Conservation (phyloP, 108 stramenopile species). For the Stephanodiscus minutulus region DNA sequence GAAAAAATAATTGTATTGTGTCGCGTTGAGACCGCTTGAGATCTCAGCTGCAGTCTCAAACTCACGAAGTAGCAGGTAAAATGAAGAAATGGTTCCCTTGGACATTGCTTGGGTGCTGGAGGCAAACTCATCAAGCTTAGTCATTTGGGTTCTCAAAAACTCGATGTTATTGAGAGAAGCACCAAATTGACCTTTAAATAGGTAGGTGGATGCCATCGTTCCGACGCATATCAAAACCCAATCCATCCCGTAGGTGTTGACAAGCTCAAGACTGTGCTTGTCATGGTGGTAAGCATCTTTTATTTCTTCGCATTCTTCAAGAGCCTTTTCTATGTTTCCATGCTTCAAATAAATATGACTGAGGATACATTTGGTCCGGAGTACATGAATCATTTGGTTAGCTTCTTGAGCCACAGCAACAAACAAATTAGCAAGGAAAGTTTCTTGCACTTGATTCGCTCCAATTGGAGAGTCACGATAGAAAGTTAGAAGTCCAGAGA, state of each 20-base stretch:
- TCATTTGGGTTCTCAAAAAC: slow-evolving; percentile 27
- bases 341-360: slow-evolving; percentile 35
- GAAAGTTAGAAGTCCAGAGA: slow-evolving; percentile 30
- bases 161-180: slow-evolving; percentile 14
- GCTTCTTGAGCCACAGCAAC: slow-evolving; percentile 32
- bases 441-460: slow-evolving; percentile 31
- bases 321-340: slow-evolving; percentile 20
- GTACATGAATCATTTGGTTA: slow-evolving; percentile 23
- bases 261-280: slow-evolving; percentile 28
- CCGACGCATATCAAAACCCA: slow-evolving; percentile 24
- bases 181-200: slow-evolving; percentile 24
- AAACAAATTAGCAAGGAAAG: slow-evolving; percentile 33
- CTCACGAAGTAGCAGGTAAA: slow-evolving; percentile 25
- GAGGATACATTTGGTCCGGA: slow-evolving; percentile 28
- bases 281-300: slow-evolving; percentile 22
- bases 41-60: slow-evolving; percentile 17
- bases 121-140: slow-evolving; percentile 26
- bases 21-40: slow-evolving; percentile 15
- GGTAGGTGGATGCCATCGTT: slow-evolving; percentile 30
- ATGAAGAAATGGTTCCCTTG: slow-evolving; percentile 21
- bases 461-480: slow-evolving; percentile 28
- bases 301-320: slow-evolving; percentile 30
- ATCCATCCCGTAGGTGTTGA: slow-evolving; percentile 29
- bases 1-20: slow-evolving; percentile 27
- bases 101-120: slow-evolving; percentile 37